A percentile compares a stretch with the other conserved stretches of the same genome.
Conservation (phyloP, 176 grass and related monocot genomes). For the Eleusine indica region DNA sequence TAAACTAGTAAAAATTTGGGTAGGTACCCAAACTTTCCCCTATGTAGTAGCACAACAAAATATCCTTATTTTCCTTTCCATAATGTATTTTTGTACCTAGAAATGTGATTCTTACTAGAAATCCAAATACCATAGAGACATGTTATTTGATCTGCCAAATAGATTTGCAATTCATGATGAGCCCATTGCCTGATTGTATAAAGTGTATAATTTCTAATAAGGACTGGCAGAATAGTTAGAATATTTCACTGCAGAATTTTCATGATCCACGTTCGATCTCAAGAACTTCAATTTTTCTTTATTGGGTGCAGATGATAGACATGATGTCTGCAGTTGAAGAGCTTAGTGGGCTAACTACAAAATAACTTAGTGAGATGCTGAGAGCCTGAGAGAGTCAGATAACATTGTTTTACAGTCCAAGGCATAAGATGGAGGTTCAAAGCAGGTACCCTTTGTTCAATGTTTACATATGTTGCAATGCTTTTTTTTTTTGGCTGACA, state of each 20-base stretch:
- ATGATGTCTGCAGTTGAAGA: conserved; percentile 69
- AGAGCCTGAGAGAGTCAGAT: conserved; percentile 90
- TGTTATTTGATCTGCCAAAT: conserved; percentile 11
- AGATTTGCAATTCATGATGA: neutral
- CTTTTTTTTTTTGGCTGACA: conserved; percentile 19
- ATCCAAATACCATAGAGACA: neutral
- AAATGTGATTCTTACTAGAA: neutral
- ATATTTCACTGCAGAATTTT: conserved; percentile 7
- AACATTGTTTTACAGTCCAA: conserved; percentile 67
- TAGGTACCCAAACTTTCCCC: neutral
- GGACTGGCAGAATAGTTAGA: neutral
- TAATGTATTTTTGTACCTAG: neutral
- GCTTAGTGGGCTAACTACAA: conserved; percentile 65
- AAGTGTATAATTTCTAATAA: neutral
- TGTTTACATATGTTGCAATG: conserved; percentile 22
- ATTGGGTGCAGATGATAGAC: conserved; percentile 64
- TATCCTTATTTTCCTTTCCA: neutral
- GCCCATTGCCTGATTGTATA: neutral
- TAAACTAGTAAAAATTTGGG: neutral
- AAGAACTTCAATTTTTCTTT: neutral
- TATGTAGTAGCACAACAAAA: neutral
- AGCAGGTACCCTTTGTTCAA: conserved; percentile 54
- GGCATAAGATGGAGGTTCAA: conserved; percentile 53
- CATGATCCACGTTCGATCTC: conserved; percentile 18
- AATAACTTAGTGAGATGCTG: conserved; percentile 71